phyloP scores from a whole-genome alignment of 768 basidiomycete species.

The Exidia glandulosa region DNA sequence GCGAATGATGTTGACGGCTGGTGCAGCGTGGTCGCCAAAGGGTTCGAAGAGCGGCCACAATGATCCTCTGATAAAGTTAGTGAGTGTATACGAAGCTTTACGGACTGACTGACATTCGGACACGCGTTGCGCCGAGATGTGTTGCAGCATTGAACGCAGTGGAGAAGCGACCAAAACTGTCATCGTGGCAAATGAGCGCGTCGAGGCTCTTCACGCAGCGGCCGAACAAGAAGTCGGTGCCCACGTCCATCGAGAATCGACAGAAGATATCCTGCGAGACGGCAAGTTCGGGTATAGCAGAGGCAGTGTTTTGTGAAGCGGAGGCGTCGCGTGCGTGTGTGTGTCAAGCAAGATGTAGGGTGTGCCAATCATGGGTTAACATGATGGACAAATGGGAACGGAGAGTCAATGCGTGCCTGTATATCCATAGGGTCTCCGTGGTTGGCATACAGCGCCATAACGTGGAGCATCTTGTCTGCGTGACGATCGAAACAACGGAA shows the following conservation, averaged over 20 bases:
- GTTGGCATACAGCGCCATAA: slow-evolving; percentile 5
- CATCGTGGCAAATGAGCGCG: background rate
- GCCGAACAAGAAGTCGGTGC: slow-evolving; percentile 17
- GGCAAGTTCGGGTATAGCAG: no score
- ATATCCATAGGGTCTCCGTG: slow-evolving; percentile 4
- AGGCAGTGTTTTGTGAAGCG: no score
- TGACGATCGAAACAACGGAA: slow-evolving; percentile 12
- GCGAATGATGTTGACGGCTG: slow-evolving; percentile 10
- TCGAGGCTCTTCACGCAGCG: slow-evolving; percentile 2
- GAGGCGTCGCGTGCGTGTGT: no score
- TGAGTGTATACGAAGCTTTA: background rate
- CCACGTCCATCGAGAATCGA: slow-evolving; percentile 15
- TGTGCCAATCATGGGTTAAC: no score
- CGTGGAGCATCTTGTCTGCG: slow-evolving; percentile 6
- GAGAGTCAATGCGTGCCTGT: slow-evolving; percentile 6
- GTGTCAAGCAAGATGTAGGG: no score
- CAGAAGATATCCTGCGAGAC: slow-evolving; percentile 12
- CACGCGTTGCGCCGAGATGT: slow-evolving; percentile 3
- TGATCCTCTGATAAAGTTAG: slow-evolving; percentile 5
- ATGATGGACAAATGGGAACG: no score
- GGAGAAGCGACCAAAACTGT: slow-evolving; percentile 4
- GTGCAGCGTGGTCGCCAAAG: slow-evolving; percentile 7
- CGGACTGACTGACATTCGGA: slow-evolving; percentile 8
- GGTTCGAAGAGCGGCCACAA: slow-evolving; percentile 16
- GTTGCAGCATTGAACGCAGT: slow-evolving; percentile 6